phyloP scores from a whole-genome alignment of 176 grass and related monocot genomes.

The Avena eriantha region DNA sequence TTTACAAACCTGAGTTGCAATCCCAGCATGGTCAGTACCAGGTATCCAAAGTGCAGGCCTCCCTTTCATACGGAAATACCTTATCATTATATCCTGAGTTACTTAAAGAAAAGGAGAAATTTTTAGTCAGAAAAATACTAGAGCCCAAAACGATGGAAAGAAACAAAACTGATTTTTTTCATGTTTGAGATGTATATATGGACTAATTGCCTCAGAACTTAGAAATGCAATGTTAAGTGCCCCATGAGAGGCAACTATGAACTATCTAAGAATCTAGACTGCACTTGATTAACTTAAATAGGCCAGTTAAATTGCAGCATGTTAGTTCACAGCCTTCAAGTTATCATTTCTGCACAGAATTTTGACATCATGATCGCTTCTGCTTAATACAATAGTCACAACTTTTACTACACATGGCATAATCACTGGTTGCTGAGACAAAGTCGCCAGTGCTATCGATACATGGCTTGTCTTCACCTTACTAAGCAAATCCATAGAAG shows the following conservation, averaged over 20 bases:
- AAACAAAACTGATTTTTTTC: slow-evolving; percentile 6
- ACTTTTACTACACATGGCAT: neutral
- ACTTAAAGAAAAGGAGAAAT: slow-evolving; percentile 41
- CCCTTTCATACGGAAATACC: slow-evolving; percentile 98
- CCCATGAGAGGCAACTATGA: neutral
- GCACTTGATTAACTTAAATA: slow-evolving; percentile 30
- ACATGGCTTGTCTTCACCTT: neutral
- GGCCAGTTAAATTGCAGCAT: slow-evolving; percentile 5
- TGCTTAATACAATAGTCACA: neutral
- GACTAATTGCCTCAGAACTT: neutral
- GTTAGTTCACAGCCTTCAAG: slow-evolving; percentile 21
- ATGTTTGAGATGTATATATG: slow-evolving; percentile 23
- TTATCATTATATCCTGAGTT: slow-evolving; percentile 97
- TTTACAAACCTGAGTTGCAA: slow-evolving; percentile 90
- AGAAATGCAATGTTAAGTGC: neutral
- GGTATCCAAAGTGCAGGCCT: slow-evolving; percentile 95
- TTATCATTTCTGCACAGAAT: slow-evolving; percentile 1
- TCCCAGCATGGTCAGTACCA: slow-evolving; percentile 98
- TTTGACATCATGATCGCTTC: neutral
- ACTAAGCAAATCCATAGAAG: neutral
- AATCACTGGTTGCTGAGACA: slow-evolving; percentile 9
- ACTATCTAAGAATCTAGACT: slow-evolving; percentile 30
- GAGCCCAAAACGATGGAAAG: neutral
- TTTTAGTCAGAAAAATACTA: slow-evolving; percentile 45
- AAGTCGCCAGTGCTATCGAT: neutral